Conservation (phyloP, 495 filamentous ascomycete genomes). For the Podospora appendiculata region DNA sequence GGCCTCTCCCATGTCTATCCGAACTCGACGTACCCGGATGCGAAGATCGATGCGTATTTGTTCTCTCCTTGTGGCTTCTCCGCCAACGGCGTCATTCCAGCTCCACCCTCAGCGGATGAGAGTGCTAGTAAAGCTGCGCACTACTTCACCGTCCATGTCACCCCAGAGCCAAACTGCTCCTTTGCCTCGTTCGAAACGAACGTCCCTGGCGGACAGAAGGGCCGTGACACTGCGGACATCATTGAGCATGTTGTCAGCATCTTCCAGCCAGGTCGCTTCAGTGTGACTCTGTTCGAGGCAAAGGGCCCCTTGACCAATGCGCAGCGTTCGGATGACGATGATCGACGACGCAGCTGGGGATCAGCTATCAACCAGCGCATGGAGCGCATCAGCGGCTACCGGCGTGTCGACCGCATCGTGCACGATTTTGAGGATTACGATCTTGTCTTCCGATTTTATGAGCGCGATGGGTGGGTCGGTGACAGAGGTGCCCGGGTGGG, state of each 20-base stretch:
- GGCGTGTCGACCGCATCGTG: constrained; percentile 86
- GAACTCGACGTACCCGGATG: constrained; percentile 78
- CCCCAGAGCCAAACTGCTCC: constrained; percentile 95
- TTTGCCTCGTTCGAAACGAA: constrained; percentile 99
- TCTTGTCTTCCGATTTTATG: constrained; percentile 93
- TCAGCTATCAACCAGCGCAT: constrained; percentile 52
- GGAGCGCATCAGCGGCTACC: constrained; percentile 82
- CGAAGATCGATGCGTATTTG: constrained; percentile 90
- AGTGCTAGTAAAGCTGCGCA: constrained; percentile 56
- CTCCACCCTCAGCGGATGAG: constrained; percentile 47
- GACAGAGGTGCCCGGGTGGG: constrained; percentile 64
- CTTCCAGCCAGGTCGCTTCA: constrained; percentile 95
- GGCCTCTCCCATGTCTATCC: constrained; percentile 89
- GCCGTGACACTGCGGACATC: constrained; percentile 81
- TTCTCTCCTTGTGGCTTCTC: constrained; percentile 98
- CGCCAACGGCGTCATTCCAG: constrained; percentile 92
- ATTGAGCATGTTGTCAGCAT: constrained; percentile 91
- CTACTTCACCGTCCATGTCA: constrained; percentile 99
- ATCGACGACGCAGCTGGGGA: constrained; percentile 30
- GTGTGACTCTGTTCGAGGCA: constrained; percentile 92
- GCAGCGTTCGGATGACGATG: constrained; percentile 30
- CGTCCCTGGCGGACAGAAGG: constrained; percentile 82
- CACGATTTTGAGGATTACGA: constrained; percentile 98
- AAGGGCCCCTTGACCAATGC: constrained; percentile 45
- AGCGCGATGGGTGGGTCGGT: constrained; percentile 85